Evolutionary conservation across 768 basidiomycete species (phyloP), one percentile per base, ranked within the genome.

Genomic region (Agaricus subrufescens): DNA sequence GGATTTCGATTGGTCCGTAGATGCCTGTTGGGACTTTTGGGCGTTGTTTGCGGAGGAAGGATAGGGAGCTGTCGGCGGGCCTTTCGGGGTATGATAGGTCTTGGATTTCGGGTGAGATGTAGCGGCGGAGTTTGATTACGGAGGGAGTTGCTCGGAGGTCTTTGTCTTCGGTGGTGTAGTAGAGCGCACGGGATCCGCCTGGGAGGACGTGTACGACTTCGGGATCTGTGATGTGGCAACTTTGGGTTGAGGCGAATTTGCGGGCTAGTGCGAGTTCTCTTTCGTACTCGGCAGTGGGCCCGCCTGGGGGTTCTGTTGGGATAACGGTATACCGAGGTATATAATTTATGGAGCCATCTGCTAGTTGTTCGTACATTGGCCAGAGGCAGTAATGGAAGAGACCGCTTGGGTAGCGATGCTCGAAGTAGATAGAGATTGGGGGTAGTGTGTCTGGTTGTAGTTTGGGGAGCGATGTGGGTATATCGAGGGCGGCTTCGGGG

Each of bases 161-260:
- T 48, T 65, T 62, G 19, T 63, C 51, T 3, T 67, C 62, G 29
- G 72, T 65, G 15, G 71, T 71, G 59, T 75, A 77, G 42, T 78
- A 61, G 19, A 82, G 61, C 6, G 77, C 72, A 38, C 77, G 76
- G 56, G 68, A 71, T 2, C 71, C 68, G 1, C 80, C 80, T 0
- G 79, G 72, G 10, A 81, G 64, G 27, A 79, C 69, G 34, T 71
- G 65, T 39, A 65, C 61, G 39, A 63, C 50, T 50, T 62, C 55
- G 3, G 69, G 67, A 29, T 68, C 46, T 52, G 62, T 60, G 49
- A 69, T 46, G 51, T 70, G 67, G 48, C 59, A 48, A 27, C 48
- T 44, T 27, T 56, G 55, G 1, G 44, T 31, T 14, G 40, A 15
- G 19, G 50, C 45, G 31, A 50, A 34, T 9, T 44, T 43, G 10